Evolutionary conservation across 805 yeast genomes (phyloP), one percentile per base, ranked within the genome.

Genomic region (Hanseniaspora guilliermondii): DNA sequence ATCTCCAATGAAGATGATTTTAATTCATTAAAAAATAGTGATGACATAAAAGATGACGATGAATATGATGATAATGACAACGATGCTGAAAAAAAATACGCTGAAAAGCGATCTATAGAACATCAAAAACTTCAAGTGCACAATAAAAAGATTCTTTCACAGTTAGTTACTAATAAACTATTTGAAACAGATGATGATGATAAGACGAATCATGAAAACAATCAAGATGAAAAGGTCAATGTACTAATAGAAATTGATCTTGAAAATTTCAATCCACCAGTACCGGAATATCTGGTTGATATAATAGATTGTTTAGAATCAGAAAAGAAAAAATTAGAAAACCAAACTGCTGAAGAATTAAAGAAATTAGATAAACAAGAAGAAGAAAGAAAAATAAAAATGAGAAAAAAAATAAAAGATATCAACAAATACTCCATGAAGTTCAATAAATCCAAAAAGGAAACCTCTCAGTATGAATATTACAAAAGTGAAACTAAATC

Each of bases 401-500:
- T 21, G 40, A 46, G 36, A 36, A 52, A 38, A 24, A 27, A 44
- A 38, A 45, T 37, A 11, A 52, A 45, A 14, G 55, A 45, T 30
- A 52, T 52, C 16, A 52, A 44, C 21, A 37, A 44, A 19, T 52
- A 52, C 25, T 52, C 55, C 22, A 45, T 52, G 44, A 44, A 44
- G 33, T 52, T 44, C 17, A 44, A 44, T 32, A 52, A 45, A 30
- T 45, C 55, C n/a, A 53, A 62, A 45, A 61, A 58, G 36, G 68
- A 65, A 47, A 59, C 63, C 36, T 65, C 67, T 2, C 63, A 64
- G 22, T 65, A 62, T 55, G 64, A 61, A 32, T 68, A 74, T 61
- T 76, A 78, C 58, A 73, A 71, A 60, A 71, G 48, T 7, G 48
- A 50, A 35, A 41, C 48, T 1, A 50, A 41, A 19, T 33, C 27